These are phyloP conservation scores for Coemansia umbellata DNA, from an alignment of 192 early-diverging fungal species.

Conservation along the genomic window DNA sequence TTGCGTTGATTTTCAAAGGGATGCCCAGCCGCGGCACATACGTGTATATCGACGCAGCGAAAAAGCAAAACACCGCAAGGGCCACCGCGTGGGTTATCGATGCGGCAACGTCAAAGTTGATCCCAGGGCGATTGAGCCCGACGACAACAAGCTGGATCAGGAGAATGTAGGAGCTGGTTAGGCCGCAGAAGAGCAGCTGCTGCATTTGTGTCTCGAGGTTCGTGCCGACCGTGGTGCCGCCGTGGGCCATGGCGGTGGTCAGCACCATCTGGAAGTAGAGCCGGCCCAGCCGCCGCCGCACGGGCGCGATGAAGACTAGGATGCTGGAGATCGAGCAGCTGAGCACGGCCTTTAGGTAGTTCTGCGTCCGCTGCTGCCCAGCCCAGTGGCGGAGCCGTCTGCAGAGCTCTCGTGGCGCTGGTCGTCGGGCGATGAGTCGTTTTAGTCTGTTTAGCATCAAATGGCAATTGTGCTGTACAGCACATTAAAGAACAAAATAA, in stretches of 20 bases:
- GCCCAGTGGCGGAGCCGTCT: conserved; percentile 9
- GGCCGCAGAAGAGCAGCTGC: conserved; percentile 16
- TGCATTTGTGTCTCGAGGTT: conserved; percentile 41
- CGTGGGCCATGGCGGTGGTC: conserved; percentile 36
- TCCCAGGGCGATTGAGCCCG: neutral
- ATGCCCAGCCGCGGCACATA: conserved; percentile 25
- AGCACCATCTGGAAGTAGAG: conserved; percentile 30
- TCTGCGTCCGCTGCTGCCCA: conserved; percentile 12
- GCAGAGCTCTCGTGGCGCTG: neutral
- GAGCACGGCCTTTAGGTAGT: conserved; percentile 38
- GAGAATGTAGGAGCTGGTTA: conserved; percentile 25
- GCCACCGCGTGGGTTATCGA: conserved; percentile 13
- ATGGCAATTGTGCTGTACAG: too few species aligned
- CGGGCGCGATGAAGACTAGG: conserved; percentile 17
- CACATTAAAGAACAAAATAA: too few species aligned
- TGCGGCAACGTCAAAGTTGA: conserved; percentile 22
- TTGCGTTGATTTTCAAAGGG: conserved; percentile 35
- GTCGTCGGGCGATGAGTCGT: too few species aligned
- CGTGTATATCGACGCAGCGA: conserved; percentile 15
- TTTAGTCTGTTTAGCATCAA: too few species aligned
- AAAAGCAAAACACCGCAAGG: conserved; percentile 28
- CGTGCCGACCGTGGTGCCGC: conserved; percentile 34
- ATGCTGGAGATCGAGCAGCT: conserved; percentile 26
- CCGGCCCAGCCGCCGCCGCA: conserved; percentile 17
- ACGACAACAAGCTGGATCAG: conserved; percentile 17